Evolutionary conservation across 2,329 filamentous ascomycete genomes (phyloP), one percentile per base, ranked within the genome.

Genomic region (Cercospora janseana): DNA sequence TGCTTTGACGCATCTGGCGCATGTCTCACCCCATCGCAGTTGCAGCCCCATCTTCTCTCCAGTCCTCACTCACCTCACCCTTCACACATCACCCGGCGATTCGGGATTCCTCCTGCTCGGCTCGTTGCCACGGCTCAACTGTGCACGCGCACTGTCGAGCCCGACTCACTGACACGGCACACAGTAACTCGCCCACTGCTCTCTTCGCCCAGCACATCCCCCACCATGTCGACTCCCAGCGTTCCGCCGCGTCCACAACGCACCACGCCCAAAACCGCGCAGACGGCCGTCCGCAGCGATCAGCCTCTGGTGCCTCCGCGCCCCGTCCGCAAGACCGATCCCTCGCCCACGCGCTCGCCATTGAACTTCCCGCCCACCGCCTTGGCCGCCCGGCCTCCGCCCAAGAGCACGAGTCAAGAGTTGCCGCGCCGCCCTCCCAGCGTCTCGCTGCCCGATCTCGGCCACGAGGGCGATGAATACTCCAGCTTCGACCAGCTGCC

Each of bases 381-480:
- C 61, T 66, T 62, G 65, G 69, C 66, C 51, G 68, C 65, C 42
- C 47, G 37, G 63, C 60, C 57, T 52, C 50, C 55, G 55, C 60
- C 56, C 66, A 76, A 21, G 70, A 75, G 28, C 57, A 77, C 34
- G 84, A 88, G 48, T 80, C 52, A 55, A 27, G 61, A 63, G 18
- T 43, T 55, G 15, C 71, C 75, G 13, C 63, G 78, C 32, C 86
- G 88, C 43, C 82, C 87, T 27, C 80, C 82, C 41, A 94, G 88
- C 65, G 88, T 95, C 49, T 54, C 55, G 20, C 79, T 96, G 66
- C 92, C 92, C 1, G 47, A 55, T 34, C 79, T 95, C 48, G 92
- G 92, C 51, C 85, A 96, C 66, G 92, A 96, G 72, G 92, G 92
- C 56, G 82, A 78, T 60, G 92, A 96, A 72, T 96, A 96, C 71